Evolutionary conservation across 805 yeast species (phyloP).

Genomic region (Saturnispora hagleri): DNA sequence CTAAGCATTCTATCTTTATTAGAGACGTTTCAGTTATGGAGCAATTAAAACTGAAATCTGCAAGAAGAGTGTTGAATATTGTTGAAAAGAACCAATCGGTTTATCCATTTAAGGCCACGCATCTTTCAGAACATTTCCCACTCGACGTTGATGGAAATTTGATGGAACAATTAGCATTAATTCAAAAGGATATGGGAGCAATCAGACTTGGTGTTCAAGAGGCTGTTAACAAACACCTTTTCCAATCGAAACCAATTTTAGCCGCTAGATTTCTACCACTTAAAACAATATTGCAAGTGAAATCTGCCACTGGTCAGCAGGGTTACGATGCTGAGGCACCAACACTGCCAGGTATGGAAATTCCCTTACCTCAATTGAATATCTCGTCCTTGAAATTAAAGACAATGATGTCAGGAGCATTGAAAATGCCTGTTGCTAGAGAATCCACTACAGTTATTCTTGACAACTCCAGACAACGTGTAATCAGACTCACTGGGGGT

Average conservation of each 20-base stretch:
- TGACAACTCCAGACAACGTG: constrained; percentile 38
- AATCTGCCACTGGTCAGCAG: constrained; percentile 57
- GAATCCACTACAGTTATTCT: constrained; percentile 70
- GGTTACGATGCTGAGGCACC: constrained; percentile 63
- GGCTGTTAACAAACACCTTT: constrained; percentile 68
- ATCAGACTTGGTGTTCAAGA: constrained; percentile 73
- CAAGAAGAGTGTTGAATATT: constrained; percentile 60
- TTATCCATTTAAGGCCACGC: constrained; percentile 82
- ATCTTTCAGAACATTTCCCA: constrained; percentile 58
- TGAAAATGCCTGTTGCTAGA: constrained; percentile 57
- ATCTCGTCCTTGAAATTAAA: constrained; percentile 60
- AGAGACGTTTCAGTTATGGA: constrained; percentile 84
- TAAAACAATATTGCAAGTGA: constrained; percentile 48
- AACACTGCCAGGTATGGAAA: constrained; percentile 59
- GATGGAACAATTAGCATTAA: constrained; percentile 33
- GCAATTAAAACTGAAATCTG: constrained; percentile 62
- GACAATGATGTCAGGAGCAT: constrained; percentile 47
- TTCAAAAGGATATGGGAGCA: constrained; percentile 48
- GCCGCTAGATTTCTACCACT: constrained; percentile 68
- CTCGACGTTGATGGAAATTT: constrained; percentile 29
- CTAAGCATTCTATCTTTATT: constrained; percentile 63
- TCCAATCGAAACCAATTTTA: constrained; percentile 65
- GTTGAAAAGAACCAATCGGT: constrained; percentile 74
- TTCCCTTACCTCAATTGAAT: constrained; percentile 68
- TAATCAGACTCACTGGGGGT: constrained; percentile 79